A percentile compares a stretch with the other conserved stretches of the same genome.
phyloP scores from a whole-genome alignment of 148 eudicot genomes.

The Beta vulgaris region DNA sequence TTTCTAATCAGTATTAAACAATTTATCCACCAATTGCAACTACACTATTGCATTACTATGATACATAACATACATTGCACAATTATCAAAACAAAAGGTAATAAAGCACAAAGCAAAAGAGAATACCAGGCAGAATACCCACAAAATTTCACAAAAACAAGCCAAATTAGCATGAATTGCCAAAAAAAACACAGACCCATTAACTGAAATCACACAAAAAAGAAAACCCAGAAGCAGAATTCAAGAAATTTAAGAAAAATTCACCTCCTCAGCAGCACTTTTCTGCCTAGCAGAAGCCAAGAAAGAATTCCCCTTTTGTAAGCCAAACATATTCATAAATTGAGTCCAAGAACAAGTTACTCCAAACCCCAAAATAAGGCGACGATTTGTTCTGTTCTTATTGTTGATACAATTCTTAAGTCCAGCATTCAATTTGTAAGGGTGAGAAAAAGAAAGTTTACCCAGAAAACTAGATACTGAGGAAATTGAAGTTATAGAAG shows the following conservation, averaged over 20 bases:
- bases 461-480: constrained; percentile 11
- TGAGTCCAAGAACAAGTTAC: constrained; percentile 58
- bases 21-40: background rate
- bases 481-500: background rate
- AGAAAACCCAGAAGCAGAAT: constrained; percentile 30
- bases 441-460: background rate
- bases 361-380: constrained; percentile 67
- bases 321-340: constrained; percentile 55
- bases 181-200: constrained; percentile 24
- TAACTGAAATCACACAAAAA: constrained; percentile 12
- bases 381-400: constrained; percentile 36
- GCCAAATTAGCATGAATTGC: background rate
- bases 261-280: constrained; percentile 62
- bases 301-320: constrained; percentile 44
- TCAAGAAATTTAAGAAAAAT: background rate
- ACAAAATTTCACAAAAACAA: background rate
- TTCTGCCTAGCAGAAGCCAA: constrained; percentile 73
- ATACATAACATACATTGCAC: too few species aligned
- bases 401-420: background rate
- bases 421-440: constrained; percentile 23
- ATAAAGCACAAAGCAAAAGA: too few species aligned
- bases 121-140: too few species aligned
- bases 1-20: background rate
- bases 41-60: background rate
- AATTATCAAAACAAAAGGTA: background rate